Conservation (phyloP, 306 rosid species). For the Sechiopsis laciniata region DNA sequence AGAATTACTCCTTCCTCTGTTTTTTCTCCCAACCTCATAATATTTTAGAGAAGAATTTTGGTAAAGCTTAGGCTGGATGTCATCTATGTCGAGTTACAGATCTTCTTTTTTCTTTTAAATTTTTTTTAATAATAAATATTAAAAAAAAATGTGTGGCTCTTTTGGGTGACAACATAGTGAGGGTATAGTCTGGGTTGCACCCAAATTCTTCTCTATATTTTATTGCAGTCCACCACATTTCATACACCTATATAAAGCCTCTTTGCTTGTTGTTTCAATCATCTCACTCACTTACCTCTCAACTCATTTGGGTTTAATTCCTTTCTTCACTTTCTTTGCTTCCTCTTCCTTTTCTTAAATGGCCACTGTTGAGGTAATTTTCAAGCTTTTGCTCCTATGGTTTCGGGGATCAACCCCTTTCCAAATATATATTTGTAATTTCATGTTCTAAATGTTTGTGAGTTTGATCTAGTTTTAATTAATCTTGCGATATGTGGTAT, state of each 20-base stretch:
- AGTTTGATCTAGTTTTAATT: not conserved
- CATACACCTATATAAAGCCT: conserved; percentile 51
- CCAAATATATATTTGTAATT: too few relatives aligned
- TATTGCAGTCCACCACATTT: not conserved
- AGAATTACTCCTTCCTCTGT: conserved; percentile 42
- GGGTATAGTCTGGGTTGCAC: too few relatives aligned
- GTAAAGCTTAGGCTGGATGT: too few relatives aligned
- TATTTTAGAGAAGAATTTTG: too few relatives aligned
- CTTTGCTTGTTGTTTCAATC: conserved; percentile 35
- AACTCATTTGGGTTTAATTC: conserved; percentile 10
- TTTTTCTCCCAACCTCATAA: not conserved
- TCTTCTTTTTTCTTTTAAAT: too few relatives aligned
- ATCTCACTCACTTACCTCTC: conserved; percentile 29
- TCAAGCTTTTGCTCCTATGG: not conserved
- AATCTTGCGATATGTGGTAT: not conserved
- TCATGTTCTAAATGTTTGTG: too few relatives aligned
- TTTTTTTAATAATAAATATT: too few relatives aligned
- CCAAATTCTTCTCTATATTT: too few relatives aligned
- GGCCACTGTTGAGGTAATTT: conserved; percentile 85
- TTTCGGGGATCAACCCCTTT: not conserved
- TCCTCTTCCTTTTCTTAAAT: conserved; percentile 35
- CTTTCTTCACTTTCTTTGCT: conserved; percentile 26
- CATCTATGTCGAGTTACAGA: too few relatives aligned
- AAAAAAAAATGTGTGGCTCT: too few relatives aligned
- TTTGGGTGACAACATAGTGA: too few relatives aligned